Percentiles rank a stretch among this genome's conserved stretches.
Evolutionary conservation across 768 basidiomycete species (phyloP).

Genomic region (Suillus americanus): DNA sequence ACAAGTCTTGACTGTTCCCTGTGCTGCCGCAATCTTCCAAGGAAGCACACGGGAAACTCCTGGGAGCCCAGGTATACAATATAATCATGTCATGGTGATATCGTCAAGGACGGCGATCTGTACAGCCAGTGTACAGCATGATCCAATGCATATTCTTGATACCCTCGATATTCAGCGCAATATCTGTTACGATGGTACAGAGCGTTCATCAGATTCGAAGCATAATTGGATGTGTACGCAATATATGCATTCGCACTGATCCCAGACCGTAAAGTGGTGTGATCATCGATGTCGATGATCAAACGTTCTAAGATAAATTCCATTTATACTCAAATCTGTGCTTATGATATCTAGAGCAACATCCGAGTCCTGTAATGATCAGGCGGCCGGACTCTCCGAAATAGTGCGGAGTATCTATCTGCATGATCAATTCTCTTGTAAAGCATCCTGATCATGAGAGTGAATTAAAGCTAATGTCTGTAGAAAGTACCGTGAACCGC

Average conservation of each 20-base stretch:
- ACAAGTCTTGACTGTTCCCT: background rate
- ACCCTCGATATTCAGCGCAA: background rate
- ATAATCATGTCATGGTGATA: background rate
- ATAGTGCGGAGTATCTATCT: background rate
- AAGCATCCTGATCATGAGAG: constrained; percentile 15
- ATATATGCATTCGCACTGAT: background rate
- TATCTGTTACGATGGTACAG: background rate
- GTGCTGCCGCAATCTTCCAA: background rate
- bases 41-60: background rate
- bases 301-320: background rate
- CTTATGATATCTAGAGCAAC: background rate
- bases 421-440: background rate
- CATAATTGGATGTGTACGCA: background rate
- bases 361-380: background rate
- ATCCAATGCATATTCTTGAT: background rate
- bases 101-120: background rate
- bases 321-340: background rate
- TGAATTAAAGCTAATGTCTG: constrained; percentile 21
- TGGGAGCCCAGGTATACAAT: background rate
- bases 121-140: background rate
- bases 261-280: background rate
- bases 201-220: background rate
- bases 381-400: background rate
- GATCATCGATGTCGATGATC: background rate
- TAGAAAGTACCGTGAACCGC: constrained; percentile 17